Evolutionary conservation across 805 yeast species (phyloP).

Genomic region (Saccharomycopsis sp.): DNA sequence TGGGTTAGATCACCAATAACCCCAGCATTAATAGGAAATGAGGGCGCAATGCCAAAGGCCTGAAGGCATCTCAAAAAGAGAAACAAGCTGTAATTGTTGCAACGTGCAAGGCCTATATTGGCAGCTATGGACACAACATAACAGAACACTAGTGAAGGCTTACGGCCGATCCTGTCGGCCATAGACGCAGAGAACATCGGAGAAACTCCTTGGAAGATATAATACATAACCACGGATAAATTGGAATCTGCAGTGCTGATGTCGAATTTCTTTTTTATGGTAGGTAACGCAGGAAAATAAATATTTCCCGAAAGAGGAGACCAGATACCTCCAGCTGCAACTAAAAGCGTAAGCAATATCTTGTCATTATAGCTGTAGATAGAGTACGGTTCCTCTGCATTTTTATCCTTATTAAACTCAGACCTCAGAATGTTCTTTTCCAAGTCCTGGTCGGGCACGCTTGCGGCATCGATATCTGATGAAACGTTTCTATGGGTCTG

Average conservation of each 20-base stretch:
- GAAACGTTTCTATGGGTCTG: background rate
- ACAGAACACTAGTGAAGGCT: conserved; percentile 53
- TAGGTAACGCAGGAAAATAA: conserved; percentile 70
- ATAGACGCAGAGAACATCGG: conserved; percentile 44
- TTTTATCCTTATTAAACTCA: background rate
- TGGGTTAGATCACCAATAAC: conserved; percentile 59
- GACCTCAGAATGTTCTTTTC: background rate
- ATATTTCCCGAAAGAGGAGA: conserved; percentile 72
- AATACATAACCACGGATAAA: conserved; percentile 68
- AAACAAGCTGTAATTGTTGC: conserved; percentile 50
- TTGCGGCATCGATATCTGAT: background rate
- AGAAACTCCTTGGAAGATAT: conserved; percentile 67
- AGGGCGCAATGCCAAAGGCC: conserved; percentile 70
- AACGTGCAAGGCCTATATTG: conserved; percentile 58
- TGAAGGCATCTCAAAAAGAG: conserved; percentile 64
- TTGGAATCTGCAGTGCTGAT: conserved; percentile 55
- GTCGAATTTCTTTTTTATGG: conserved; percentile 47
- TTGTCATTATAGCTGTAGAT: background rate
- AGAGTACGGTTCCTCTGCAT: background rate
- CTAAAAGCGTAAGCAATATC: background rate
- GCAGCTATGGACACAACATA: conserved; percentile 52
- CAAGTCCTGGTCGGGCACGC: background rate
- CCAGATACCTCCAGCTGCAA: conserved; percentile 36
- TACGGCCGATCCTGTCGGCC: conserved; percentile 66
- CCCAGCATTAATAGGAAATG: conserved; percentile 64